These are phyloP conservation scores for Gonapodya sp. DNA, from an alignment of 192 early-diverging fungal species.

Conservation along the genomic window DNA sequence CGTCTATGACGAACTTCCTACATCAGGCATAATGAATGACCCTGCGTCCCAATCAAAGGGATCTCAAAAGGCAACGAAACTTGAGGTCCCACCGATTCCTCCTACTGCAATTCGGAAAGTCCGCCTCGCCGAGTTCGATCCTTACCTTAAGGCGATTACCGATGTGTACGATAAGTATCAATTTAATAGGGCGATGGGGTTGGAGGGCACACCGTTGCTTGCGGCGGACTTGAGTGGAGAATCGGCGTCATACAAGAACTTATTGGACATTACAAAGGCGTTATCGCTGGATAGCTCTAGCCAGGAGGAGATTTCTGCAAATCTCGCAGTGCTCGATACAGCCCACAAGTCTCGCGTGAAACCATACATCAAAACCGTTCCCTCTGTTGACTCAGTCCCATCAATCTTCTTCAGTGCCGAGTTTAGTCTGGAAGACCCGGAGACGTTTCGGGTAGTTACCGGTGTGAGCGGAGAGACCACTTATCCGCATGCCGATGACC, in stretches of 20 bases:
- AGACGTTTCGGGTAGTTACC: slow-evolving; percentile 76
- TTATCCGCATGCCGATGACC: no score
- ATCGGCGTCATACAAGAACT: slow-evolving; percentile 32
- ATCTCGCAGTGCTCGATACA: slow-evolving; percentile 19
- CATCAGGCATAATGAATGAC: not conserved
- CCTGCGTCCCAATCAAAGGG: not conserved
- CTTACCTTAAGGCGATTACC: slow-evolving; percentile 60
- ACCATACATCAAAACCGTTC: slow-evolving; percentile 20
- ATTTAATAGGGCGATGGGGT: slow-evolving; percentile 40
- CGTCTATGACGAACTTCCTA: not conserved
- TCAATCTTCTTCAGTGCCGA: slow-evolving; percentile 72
- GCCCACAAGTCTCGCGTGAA: not conserved
- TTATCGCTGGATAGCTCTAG: slow-evolving; percentile 26
- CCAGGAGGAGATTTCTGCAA: slow-evolving; percentile 34
- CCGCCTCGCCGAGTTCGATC: slow-evolving; percentile 70
- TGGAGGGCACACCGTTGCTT: slow-evolving; percentile 27
- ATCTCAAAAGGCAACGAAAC: not conserved
- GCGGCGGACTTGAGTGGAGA: slow-evolving; percentile 36
- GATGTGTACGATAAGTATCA: slow-evolving; percentile 75
- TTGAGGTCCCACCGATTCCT: slow-evolving; percentile 10
- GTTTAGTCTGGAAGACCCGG: slow-evolving; percentile 84
- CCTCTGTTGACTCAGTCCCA: slow-evolving; percentile 73
- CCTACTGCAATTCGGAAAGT: slow-evolving; percentile 58
- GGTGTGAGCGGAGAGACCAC: not conserved
- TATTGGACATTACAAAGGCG: slow-evolving; percentile 15